phyloP scores from a whole-genome alignment of 2,329 filamentous ascomycete species.

The Colletotrichum shisoi region DNA sequence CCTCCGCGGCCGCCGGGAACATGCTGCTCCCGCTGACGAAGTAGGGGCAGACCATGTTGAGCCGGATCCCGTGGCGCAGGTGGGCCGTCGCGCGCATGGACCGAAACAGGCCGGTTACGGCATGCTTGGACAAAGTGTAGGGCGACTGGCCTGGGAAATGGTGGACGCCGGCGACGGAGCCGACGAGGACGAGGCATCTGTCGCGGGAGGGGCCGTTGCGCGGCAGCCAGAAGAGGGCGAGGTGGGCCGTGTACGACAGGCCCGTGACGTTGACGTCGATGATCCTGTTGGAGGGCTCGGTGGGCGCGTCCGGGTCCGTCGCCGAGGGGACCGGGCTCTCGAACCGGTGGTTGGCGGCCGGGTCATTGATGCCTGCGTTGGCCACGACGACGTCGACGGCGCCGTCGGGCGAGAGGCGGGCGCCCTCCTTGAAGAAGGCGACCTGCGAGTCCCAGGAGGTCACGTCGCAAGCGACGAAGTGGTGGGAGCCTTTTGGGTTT shows the following conservation, averaged over 20 bases:
- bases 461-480: slow-evolving; percentile 69
- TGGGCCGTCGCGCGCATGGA: slow-evolving; percentile 61
- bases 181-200: slow-evolving; percentile 68
- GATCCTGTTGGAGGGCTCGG: slow-evolving; percentile 59
- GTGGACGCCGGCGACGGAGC: slow-evolving; percentile 66
- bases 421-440: slow-evolving; percentile 67
- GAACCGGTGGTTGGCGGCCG: slow-evolving; percentile 50
- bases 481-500: slow-evolving; percentile 49
- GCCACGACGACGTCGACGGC: slow-evolving; percentile 70
- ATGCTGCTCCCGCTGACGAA: slow-evolving; percentile 68
- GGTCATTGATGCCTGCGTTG: slow-evolving; percentile 67
- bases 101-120: slow-evolving; percentile 70
- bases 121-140: slow-evolving; percentile 72
- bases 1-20: slow-evolving; percentile 57
- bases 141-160: slow-evolving; percentile 56
- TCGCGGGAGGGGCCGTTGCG: slow-evolving; percentile 56
- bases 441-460: slow-evolving; percentile 71
- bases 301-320: slow-evolving; percentile 51
- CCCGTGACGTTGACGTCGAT: slow-evolving; percentile 71
- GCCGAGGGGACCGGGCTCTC: slow-evolving; percentile 57
- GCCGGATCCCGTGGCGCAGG: slow-evolving; percentile 59
- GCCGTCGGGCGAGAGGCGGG: slow-evolving; percentile 60
- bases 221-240: slow-evolving; percentile 67
- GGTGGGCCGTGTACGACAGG: slow-evolving; percentile 70
- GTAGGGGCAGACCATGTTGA: slow-evolving; percentile 74